A percentile compares a stretch with the other conserved stretches of the same genome.
Evolutionary conservation across 345 rosid genomes (phyloP).

Genomic region (Boechera retrofracta): DNA sequence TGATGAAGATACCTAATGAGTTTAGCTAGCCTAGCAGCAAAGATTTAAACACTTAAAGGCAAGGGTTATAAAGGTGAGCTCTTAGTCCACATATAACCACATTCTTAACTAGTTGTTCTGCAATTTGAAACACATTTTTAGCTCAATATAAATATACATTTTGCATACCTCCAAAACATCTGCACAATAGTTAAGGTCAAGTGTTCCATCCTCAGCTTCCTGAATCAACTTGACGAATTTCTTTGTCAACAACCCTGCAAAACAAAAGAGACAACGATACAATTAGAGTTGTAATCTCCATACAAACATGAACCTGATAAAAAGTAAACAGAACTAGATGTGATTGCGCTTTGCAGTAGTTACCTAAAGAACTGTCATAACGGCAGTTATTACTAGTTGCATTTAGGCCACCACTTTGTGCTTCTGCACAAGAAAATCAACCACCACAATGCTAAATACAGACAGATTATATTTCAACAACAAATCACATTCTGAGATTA

Average conservation of each 20-base stretch:
- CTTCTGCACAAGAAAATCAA: conserved; percentile 45
- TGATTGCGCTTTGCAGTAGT: conserved; percentile 27
- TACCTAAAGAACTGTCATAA: conserved; percentile 78
- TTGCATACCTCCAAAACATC: conserved; percentile 67
- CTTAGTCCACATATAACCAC: neutral
- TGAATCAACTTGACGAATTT: conserved; percentile 69
- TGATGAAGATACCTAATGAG: conserved; percentile 8
- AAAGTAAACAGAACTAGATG: conserved; percentile 1
- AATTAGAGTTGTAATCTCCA: neutral
- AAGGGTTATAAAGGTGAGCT: neutral
- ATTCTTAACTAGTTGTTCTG: neutral
- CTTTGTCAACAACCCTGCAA: conserved; percentile 69
- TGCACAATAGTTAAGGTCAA: conserved; percentile 73
- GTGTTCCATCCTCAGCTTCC: conserved; percentile 77
- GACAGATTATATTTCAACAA: neutral
- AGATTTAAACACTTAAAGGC: neutral
- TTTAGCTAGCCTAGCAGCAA: conserved; percentile 11
- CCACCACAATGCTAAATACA: conserved; percentile 26
- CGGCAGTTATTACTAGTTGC: conserved; percentile 57
- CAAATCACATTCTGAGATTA: neutral
- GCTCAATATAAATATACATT: neutral
- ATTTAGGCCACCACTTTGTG: conserved; percentile 47
- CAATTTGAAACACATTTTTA: neutral
- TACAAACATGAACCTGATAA: neutral
- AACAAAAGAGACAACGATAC: conserved; percentile 1